Percentiles rank a stretch among this genome's conserved stretches.
These are phyloP conservation scores for Trametes sanguinea DNA, from an alignment of 768 basidiomycete genomes.

Conservation along the genomic window DNA sequence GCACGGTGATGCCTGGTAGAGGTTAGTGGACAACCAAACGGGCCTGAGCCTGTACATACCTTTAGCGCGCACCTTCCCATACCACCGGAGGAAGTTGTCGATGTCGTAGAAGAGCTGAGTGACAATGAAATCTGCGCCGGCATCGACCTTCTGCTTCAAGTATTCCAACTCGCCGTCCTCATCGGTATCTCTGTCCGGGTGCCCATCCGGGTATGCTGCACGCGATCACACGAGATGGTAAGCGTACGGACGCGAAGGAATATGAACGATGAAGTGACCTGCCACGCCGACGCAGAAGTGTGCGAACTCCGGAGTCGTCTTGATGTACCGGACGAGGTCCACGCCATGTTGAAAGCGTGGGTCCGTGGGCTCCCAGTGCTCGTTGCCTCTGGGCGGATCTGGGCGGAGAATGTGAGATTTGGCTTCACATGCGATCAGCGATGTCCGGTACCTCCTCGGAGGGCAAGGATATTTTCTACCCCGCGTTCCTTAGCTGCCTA, in stretches of 20 bases:
- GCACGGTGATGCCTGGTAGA: constrained; percentile 75
- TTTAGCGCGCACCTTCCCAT: constrained; percentile 63
- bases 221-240: background rate
- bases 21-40: background rate
- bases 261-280: constrained; percentile 46
- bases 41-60: constrained; percentile 49
- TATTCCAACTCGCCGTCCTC: constrained; percentile 67
- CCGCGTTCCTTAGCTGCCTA: constrained; percentile 80
- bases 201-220: constrained; percentile 89
- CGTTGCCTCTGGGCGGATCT: constrained; percentile 94
- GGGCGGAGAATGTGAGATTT: background rate
- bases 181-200: constrained; percentile 59
- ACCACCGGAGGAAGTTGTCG: constrained; percentile 83
- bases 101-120: constrained; percentile 98
- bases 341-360: constrained; percentile 79
- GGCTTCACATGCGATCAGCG: too few relatives aligned
- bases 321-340: constrained; percentile 92
- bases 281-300: constrained; percentile 95
- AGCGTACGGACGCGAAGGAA: constrained; percentile 7
- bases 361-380: constrained; percentile 89
- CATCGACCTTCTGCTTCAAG: constrained; percentile 87
- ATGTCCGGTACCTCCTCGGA: constrained; percentile 75
- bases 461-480: constrained; percentile 86
- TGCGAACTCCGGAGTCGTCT: constrained; percentile 72
- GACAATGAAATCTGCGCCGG: constrained; percentile 93